Conservation (phyloP, 179 eudicot species). For the Vitellaria paradoxa region DNA sequence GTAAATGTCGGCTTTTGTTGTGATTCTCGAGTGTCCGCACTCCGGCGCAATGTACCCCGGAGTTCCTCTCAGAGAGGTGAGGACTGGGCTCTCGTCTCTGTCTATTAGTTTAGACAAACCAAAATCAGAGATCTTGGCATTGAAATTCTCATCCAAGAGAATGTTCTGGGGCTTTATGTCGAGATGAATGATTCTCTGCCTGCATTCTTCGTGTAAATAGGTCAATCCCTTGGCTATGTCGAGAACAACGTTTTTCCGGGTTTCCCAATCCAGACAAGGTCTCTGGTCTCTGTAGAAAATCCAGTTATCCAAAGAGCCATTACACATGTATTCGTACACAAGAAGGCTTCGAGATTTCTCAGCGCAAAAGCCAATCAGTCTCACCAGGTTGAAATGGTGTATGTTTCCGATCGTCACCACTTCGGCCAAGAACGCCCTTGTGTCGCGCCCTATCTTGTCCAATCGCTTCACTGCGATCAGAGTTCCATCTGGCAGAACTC, state of each 20-base stretch:
- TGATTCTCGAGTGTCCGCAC: conserved; percentile 18
- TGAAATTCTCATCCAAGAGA: too few species aligned
- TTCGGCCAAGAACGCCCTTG: conserved; percentile 4
- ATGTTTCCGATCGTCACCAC: conserved; percentile 22
- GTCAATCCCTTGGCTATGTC: conserved; percentile 37
- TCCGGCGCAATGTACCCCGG: conserved; percentile 42
- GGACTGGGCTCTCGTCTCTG: too few species aligned
- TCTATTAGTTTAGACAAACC: too few species aligned
- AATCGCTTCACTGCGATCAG: conserved; percentile 11
- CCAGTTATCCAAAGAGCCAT: conserved; percentile 20
- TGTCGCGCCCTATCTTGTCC: background rate
- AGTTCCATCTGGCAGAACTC: background rate
- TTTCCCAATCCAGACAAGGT: conserved; percentile 24
- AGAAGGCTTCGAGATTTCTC: conserved; percentile 6
- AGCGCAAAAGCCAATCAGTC: conserved; percentile 22
- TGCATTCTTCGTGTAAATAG: conserved; percentile 38
- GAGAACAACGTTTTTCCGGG: conserved; percentile 18
- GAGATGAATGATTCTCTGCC: conserved; percentile 33
- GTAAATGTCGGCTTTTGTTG: conserved; percentile 24
- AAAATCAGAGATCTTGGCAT: too few species aligned
- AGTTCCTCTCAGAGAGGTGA: conserved; percentile 33
- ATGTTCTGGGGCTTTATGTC: conserved; percentile 36
- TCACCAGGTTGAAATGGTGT: conserved; percentile 33
- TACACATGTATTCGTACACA: conserved; percentile 13
- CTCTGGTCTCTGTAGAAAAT: conserved; percentile 1